Percentiles rank a stretch among this genome's conserved stretches.
phyloP scores from a whole-genome alignment of 176 grass and related monocot species.

The Carex parvula region DNA sequence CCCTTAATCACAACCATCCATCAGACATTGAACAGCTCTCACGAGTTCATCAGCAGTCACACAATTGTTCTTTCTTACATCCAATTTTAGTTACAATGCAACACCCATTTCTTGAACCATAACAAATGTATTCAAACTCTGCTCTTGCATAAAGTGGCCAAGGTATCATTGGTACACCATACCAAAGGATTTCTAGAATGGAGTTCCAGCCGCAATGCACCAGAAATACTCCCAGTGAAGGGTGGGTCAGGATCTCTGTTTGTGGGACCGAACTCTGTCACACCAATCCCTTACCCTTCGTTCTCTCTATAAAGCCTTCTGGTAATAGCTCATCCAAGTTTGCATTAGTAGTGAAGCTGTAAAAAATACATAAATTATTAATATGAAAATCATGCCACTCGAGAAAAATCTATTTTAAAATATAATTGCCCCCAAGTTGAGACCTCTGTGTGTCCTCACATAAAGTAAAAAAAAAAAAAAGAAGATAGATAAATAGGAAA shows the following conservation, averaged over 20 bases:
- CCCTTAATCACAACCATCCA: conserved; percentile 38
- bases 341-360: no score
- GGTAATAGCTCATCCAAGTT: no score
- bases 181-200: conserved; percentile 35
- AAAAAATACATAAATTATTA: no score
- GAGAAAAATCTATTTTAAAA: no score
- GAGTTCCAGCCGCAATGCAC: conserved; percentile 63
- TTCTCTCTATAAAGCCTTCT: no score
- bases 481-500: no score
- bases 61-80: conserved; percentile 25
- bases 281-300: no score
- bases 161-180: conserved; percentile 45
- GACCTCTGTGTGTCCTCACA: no score
- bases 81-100: conserved; percentile 26
- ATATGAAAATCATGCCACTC: no score
- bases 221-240: conserved; percentile 40
- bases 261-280: no score
- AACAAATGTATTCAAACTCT: conserved; percentile 51
- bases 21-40: conserved; percentile 43
- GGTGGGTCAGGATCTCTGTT: conserved; percentile 47
- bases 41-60: conserved; percentile 50
- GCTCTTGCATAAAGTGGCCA: conserved; percentile 82
- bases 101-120: conserved; percentile 55
- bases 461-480: no score
- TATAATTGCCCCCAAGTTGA: no score